phyloP scores from a whole-genome alignment of 768 basidiomycete genomes.

The Boletus sp. region DNA sequence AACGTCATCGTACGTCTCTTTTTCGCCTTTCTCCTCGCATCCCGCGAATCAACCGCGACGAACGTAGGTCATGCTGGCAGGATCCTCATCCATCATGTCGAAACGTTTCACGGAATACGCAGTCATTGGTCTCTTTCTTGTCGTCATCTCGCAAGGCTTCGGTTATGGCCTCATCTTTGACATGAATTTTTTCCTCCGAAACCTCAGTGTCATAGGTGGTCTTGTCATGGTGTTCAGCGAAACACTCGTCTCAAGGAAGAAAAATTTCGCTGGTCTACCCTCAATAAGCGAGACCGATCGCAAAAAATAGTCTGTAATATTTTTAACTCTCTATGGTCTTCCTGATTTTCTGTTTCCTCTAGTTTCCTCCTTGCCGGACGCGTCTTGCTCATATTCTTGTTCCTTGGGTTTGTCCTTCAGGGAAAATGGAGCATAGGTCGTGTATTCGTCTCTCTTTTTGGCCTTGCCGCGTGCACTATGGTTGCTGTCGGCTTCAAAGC shows the following conservation, averaged over 20 bases:
- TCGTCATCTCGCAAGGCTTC: slow-evolving; percentile 94
- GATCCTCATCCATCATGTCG: slow-evolving; percentile 80
- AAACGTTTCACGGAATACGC: slow-evolving; percentile 88
- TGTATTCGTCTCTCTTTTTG: slow-evolving; percentile 84
- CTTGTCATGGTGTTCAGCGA: slow-evolving; percentile 99
- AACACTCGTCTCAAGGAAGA: slow-evolving; percentile 84
- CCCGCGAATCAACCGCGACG: background rate
- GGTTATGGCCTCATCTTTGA: slow-evolving; percentile 99
- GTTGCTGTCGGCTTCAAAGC: slow-evolving; percentile 99
- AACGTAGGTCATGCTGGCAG: slow-evolving; percentile 80
- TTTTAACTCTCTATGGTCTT: background rate
- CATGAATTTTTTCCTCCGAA: slow-evolving; percentile 99
- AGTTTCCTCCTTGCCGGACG: slow-evolving; percentile 98
- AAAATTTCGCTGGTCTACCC: slow-evolving; percentile 88
- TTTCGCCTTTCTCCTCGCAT: background rate
- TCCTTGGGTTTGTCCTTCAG: slow-evolving; percentile 95
- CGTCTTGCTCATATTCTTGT: slow-evolving; percentile 96
- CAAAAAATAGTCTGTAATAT: slow-evolving; percentile 86
- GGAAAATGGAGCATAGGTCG: slow-evolving; percentile 88
- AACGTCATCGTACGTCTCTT: slow-evolving; percentile 79
- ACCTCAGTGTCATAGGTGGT: slow-evolving; percentile 95
- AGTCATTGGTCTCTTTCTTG: slow-evolving; percentile 83
- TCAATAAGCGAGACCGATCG: slow-evolving; percentile 91
- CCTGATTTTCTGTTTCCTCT: slow-evolving; percentile 6
- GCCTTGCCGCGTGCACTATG: slow-evolving; percentile 90